A percentile compares a stretch with the other conserved stretches of the same genome.
Conservation (phyloP, 148 eudicot genomes). For the Chenopodium formosanum region DNA sequence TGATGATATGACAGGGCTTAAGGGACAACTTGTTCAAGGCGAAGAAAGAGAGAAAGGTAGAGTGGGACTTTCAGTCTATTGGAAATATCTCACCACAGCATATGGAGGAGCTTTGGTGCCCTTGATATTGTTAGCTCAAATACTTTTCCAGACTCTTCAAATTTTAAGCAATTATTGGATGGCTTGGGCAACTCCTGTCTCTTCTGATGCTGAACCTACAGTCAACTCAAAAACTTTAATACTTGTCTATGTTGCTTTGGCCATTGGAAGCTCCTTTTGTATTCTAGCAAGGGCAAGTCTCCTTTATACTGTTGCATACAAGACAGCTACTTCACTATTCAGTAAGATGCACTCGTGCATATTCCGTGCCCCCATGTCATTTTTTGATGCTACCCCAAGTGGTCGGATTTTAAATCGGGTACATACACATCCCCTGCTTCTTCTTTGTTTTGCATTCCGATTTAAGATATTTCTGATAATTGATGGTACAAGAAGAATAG, state of each 20-base stretch:
- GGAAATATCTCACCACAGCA: constrained; percentile 70
- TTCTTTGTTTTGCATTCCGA: not conserved
- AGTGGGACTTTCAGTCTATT: constrained; percentile 57
- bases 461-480: not conserved
- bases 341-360: constrained; percentile 59
- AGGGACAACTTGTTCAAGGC: constrained; percentile 64
- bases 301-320: constrained; percentile 44
- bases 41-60: constrained; percentile 74
- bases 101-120: constrained; percentile 64
- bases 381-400: constrained; percentile 77
- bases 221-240: constrained; percentile 46
- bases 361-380: constrained; percentile 81
- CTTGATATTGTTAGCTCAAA: constrained; percentile 45
- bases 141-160: constrained; percentile 54
- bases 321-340: constrained; percentile 60
- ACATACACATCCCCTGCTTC: constrained; percentile 14
- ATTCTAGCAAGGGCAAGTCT: constrained; percentile 48
- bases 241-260: constrained; percentile 50
- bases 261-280: constrained; percentile 58
- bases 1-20: constrained; percentile 28
- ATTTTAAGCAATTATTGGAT: constrained; percentile 74
- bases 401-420: constrained; percentile 71
- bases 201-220: constrained; percentile 37
- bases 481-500: not conserved
- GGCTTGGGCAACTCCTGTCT: constrained; percentile 75